These are phyloP conservation scores for Podosphaera xanthii DNA, from an alignment of 2,329 filamentous ascomycete genomes.

Conservation along the genomic window DNA sequence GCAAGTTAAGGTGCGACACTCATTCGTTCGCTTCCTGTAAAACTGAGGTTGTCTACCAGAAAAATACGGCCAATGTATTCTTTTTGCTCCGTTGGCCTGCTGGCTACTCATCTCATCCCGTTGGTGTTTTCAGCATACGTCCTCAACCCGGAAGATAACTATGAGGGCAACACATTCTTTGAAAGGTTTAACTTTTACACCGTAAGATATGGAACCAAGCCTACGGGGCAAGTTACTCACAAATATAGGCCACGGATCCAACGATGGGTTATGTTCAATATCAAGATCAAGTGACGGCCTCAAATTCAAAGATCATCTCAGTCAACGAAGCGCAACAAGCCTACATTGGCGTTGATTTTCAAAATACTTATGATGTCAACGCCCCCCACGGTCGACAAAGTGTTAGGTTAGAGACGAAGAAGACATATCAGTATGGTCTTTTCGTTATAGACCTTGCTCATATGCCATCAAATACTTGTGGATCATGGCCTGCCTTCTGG, in stretches of 20 bases:
- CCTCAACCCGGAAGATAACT: slow-evolving; percentile 1
- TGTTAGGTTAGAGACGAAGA: slow-evolving; percentile 41
- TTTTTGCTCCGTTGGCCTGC: neutral
- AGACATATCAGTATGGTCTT: slow-evolving; percentile 38
- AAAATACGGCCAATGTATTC: neutral
- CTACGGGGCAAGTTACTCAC: neutral
- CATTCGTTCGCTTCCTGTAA: too few species aligned
- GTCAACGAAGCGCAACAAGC: neutral
- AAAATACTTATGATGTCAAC: neutral
- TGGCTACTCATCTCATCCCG: neutral
- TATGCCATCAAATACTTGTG: slow-evolving; percentile 47
- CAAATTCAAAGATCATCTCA: neutral
- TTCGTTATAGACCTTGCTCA: slow-evolving; percentile 48
- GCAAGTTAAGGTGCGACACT: too few species aligned
- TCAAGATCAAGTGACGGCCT: neutral
- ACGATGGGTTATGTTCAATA: slow-evolving; percentile 2
- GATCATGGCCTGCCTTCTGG: slow-evolving; percentile 43
- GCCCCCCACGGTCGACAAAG: slow-evolving; percentile 24
- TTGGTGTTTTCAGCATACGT: neutral
- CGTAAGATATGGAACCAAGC: neutral
- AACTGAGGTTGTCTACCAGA: neutral
- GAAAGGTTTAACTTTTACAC: neutral
- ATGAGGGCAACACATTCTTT: slow-evolving; percentile 2
- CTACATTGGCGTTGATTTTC: slow-evolving; percentile 1
- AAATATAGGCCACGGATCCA: neutral